Evolutionary conservation across 208 protist species (phyloP), one percentile per base, ranked within the genome.

Genomic region (Phytomonas francai): DNA sequence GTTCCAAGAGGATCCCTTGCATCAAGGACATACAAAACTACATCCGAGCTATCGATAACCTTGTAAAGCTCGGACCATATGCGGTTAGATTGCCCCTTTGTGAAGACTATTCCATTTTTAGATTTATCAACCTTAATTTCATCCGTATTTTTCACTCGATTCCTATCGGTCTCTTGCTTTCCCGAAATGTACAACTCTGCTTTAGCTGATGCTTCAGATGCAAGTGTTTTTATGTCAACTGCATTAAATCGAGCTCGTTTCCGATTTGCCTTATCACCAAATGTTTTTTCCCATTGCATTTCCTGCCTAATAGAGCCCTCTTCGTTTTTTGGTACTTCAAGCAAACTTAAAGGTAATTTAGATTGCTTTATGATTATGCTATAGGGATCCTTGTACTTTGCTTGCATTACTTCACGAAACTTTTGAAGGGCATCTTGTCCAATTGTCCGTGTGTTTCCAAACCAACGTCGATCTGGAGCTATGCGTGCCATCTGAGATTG

Each of bases 31-130:
- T 99, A 96, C 2, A 99, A 67, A 22, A 99, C 77, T n/a, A 99
- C 98, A 81, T 99, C 99, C 19, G 96, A 98, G 34, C 97, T 98
- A 80, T 99, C 99, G 66, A 99, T 97, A 12, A 99, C 98, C 70
- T 99, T 99, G 86, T 99, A 99, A 28, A 99, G 83, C 82, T 99
- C 99, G 34, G 90, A 92, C 97, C 98, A 99, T 87, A 99, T 99
- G 64, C 99, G 85, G 59, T 98, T 97, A 0, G 98, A 99, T 76
- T 99, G 97, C 49, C 98, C 99, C 77, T 99, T 99, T 28, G 91
- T 87, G 67, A 99, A 97, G 51, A 99, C 88, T 60, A 90, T 77
- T 39, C 95, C 81, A 65, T 95, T 86, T 68, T 94, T 89, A 30
- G 81, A 80, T 70, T 89, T 89, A 79, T 97, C 94, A 8, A 80